A percentile compares a stretch with the other conserved stretches of the same genome.
These are phyloP conservation scores for Chytriomyces hyalinus DNA, from an alignment of 192 early-diverging fungal species.

Conservation along the genomic window DNA sequence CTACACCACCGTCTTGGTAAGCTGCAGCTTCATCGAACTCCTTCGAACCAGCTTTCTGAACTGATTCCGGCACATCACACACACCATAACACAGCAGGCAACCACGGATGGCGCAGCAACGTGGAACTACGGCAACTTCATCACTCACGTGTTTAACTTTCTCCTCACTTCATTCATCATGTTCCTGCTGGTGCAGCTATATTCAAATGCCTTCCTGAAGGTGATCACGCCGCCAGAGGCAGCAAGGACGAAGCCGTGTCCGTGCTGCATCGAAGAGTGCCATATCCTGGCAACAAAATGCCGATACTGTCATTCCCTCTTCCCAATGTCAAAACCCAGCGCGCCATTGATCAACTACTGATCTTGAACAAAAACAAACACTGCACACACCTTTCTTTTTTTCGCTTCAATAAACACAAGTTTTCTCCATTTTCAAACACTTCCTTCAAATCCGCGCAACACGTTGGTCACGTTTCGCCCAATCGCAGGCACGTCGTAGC, in stretches of 20 bases:
- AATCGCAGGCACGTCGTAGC: conserved; percentile 31
- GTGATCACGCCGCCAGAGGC: conserved; percentile 1
- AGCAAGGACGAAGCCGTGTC: conserved; percentile 1
- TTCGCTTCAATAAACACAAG: no score
- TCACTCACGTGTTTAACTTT: conserved; percentile 62
- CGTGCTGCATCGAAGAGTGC: neutral
- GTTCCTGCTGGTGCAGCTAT: conserved; percentile 27
- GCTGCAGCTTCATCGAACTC: neutral
- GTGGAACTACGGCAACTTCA: conserved; percentile 11
- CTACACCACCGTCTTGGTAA: conserved; percentile 17
- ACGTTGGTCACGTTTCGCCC: conserved; percentile 42
- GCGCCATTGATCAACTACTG: no score
- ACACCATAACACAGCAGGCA: neutral
- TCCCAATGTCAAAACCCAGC: neutral
- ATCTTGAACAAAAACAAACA: no score
- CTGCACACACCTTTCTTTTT: no score
- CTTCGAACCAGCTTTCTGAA: neutral
- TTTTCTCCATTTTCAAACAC: no score
- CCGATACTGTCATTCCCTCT: neutral
- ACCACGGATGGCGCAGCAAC: conserved; percentile 8
- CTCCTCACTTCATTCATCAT: conserved; percentile 43
- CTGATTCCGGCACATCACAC: neutral
- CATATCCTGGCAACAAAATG: conserved; percentile 11
- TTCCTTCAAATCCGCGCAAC: conserved; percentile 30
- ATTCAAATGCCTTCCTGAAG: conserved; percentile 26